These are phyloP conservation scores for Agastache rugosa DNA, from an alignment of 257 asterid genomes.

Conservation along the genomic window DNA sequence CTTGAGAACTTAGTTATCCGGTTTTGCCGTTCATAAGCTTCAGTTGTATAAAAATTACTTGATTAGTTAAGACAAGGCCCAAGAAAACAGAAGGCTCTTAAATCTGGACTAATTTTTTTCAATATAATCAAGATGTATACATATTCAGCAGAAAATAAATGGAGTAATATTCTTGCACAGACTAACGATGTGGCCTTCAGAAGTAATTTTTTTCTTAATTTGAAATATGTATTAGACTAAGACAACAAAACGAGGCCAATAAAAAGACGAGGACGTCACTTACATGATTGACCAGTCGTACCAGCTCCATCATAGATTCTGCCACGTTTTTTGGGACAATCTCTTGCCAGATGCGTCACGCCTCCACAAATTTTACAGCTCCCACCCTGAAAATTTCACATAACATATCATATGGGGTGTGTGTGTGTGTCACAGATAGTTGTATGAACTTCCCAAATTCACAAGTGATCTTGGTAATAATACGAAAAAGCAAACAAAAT, in stretches of 20 bases:
- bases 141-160: neutral
- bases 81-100: neutral
- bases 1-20: slow-evolving; percentile 64
- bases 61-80: too few relatives aligned
- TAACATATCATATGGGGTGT: neutral
- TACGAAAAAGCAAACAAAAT: neutral
- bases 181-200: neutral
- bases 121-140: neutral
- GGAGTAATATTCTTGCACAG: neutral
- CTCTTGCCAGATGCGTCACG: slow-evolving; percentile 86
- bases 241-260: slow-evolving; percentile 1
- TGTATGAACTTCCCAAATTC: neutral
- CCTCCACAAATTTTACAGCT: slow-evolving; percentile 92
- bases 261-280: slow-evolving; percentile 33
- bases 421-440: neutral
- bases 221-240: neutral
- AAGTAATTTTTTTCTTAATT: neutral
- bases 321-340: slow-evolving; percentile 78
- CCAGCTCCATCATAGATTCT: slow-evolving; percentile 37
- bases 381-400: slow-evolving; percentile 68
- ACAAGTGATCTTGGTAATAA: neutral
- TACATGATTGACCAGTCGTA: slow-evolving; percentile 54
- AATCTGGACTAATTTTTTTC: neutral
- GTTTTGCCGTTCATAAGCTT: slow-evolving; percentile 54
- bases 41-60: slow-evolving; percentile 38